Percentiles rank a stretch among this genome's conserved stretches.
Conservation (phyloP, 73 alveolate species). For the Tetrahymena malaccensis region DNA sequence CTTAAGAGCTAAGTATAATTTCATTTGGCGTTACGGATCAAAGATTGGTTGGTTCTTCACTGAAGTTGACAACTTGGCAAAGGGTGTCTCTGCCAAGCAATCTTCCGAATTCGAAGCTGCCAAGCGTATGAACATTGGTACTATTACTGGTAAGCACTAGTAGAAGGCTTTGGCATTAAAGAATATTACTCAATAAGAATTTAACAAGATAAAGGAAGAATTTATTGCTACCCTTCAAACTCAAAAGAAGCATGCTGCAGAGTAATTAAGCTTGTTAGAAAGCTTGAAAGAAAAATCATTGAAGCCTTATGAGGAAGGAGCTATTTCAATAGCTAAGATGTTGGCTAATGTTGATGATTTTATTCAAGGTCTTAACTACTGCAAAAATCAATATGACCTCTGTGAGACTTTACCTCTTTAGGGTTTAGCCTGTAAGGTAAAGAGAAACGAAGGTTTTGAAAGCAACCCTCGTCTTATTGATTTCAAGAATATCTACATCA, state of each 20-base stretch:
- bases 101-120: constrained; percentile 22
- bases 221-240: neutral
- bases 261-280: neutral
- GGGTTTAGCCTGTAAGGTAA: constrained; percentile 21
- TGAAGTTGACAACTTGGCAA: neutral
- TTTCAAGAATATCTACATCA: neutral
- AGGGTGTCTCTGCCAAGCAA: constrained; percentile 16
- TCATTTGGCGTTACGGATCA: constrained; percentile 22
- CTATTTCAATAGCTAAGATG: neutral
- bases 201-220: neutral
- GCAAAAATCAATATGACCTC: constrained; percentile 20
- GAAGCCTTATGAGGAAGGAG: neutral
- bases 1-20: constrained; percentile 27
- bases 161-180: constrained; percentile 31
- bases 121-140: constrained; percentile 25
- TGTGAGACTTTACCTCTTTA: constrained; percentile 23
- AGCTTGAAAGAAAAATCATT: neutral
- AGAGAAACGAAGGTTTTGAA: constrained; percentile 15
- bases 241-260: neutral
- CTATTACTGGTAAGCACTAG: constrained; percentile 21
- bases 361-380: neutral
- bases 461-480: constrained; percentile 8
- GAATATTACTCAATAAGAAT: constrained; percentile 3
- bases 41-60: constrained; percentile 10
- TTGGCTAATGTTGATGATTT: neutral